Evolutionary conservation across 441 rosid species (phyloP).

Genomic region (Breynia disticha): DNA sequence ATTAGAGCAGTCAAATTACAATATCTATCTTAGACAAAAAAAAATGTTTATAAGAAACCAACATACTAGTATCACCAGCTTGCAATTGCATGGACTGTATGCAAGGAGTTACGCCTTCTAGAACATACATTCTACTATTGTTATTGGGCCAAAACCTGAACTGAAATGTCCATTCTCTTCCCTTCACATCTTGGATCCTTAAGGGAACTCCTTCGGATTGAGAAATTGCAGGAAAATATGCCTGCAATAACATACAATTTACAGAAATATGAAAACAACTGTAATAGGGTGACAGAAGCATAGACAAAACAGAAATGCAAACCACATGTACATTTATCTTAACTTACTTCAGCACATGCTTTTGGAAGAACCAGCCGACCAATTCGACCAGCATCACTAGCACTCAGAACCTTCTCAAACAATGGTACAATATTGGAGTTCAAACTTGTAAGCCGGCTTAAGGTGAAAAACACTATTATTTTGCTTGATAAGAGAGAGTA

Average conservation of each 20-base stretch:
- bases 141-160: constrained; percentile 99
- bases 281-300: not conserved
- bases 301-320: not conserved
- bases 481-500: not conserved
- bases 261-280: constrained; percentile 12
- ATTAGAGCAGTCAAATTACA: not conserved
- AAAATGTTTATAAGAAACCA: constrained; percentile 8
- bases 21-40: not conserved
- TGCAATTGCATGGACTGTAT: constrained; percentile 86
- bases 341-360: constrained; percentile 92
- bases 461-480: constrained; percentile 22
- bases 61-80: constrained; percentile 91
- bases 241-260: constrained; percentile 41
- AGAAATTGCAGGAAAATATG: constrained; percentile 83
- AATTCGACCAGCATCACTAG: constrained; percentile 97
- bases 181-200: constrained; percentile 74
- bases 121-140: constrained; percentile 96
- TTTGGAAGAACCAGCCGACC: constrained; percentile 96
- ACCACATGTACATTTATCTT: not conserved
- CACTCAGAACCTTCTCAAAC: constrained; percentile 94
- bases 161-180: constrained; percentile 94
- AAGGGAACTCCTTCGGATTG: constrained; percentile 90
- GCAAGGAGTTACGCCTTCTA: constrained; percentile 98
- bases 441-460: constrained; percentile 43
- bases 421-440: constrained; percentile 75